Evolutionary conservation across 1,284 basidiomycete genomes (phyloP), one percentile per base, ranked within the genome.

Genomic region (Anthracocystis walkeri): DNA sequence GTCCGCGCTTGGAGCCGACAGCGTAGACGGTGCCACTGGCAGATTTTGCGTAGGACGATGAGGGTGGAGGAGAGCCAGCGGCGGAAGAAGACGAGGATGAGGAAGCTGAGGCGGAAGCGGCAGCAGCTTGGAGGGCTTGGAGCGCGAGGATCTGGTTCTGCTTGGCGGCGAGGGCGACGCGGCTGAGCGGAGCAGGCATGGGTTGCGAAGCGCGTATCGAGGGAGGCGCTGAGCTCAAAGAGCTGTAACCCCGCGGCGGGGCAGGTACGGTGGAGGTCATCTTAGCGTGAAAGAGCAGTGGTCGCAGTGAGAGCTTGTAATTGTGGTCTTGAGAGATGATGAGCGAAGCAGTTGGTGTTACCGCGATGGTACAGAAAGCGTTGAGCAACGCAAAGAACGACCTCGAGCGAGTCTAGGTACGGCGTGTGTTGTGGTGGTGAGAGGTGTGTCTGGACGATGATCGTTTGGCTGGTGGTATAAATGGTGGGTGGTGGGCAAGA

Each of bases 141-240:
- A 75, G 65, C 16, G 73, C 73, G 31, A 75, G 45, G 42, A 75
- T 71, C 58, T 75, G 73, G 40, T 75, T 75, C 44, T 75, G 73
- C 58, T 61, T 67, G 31, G 68, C 73, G 33, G 73, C 73, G 33
- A 71, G 63, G 5, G 73, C 73, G 29, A 75, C 44, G 4, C 68
- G 64, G 59, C 63, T 71, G 41, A 75, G 69, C 21, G 73, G 73
- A 18, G 64, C 73, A 12, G 73, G 73, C 64, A 75, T 71, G 18
- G 73, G 73, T 46, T 66, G 66, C 11, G 67, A 29, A 3, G 66
- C 49, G 29, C 63, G 61, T 12, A 65, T 55, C 49, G 72, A 66
- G 42, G 65, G 50, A 14, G 68, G 55, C 1, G 56, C 10, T 16
- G 51, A 54, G 29, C 53, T 29, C 25, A 65, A 44, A n/a, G 66